These are phyloP conservation scores for Coniosporium tulheliwenetii DNA, from an alignment of 2,329 filamentous ascomycete species.

Conservation along the genomic window DNA sequence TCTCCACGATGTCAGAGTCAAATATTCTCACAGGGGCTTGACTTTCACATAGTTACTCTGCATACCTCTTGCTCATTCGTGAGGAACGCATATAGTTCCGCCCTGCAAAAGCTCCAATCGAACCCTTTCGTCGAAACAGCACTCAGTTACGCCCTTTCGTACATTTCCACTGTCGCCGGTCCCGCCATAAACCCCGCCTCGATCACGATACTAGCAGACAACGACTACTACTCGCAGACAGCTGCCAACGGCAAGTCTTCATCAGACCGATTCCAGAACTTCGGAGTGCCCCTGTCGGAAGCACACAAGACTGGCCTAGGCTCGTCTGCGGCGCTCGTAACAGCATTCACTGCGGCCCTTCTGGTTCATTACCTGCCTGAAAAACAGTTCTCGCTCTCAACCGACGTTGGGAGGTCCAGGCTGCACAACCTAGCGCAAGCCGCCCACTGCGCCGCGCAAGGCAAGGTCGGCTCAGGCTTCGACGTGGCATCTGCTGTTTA, in stretches of 20 bases:
- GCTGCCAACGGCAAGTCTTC: conserved; percentile 9
- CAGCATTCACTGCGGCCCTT: conserved; percentile 63
- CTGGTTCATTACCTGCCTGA: conserved; percentile 57
- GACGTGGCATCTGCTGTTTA: conserved; percentile 89
- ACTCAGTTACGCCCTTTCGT: conserved; percentile 73
- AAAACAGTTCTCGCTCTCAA: conserved; percentile 38
- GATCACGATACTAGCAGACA: conserved; percentile 82
- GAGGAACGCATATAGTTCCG: conserved; percentile 3
- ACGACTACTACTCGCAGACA: conserved; percentile 74
- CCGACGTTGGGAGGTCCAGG: conserved; percentile 37
- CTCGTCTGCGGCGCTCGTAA: conserved; percentile 87
- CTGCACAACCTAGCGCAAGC: conserved; percentile 91
- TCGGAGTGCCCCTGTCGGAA: conserved; percentile 55
- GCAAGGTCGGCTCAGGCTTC: conserved; percentile 91
- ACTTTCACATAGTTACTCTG: too few relatives aligned
- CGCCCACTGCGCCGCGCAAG: conserved; percentile 88
- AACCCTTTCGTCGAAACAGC: conserved; percentile 93
- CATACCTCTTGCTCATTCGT: not conserved
- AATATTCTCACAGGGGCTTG: too few relatives aligned
- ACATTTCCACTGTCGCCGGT: conserved; percentile 41
- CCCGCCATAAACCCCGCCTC: conserved; percentile 49
- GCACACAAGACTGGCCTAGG: conserved; percentile 95
- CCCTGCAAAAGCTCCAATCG: conserved; percentile 28
- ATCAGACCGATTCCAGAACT: conserved; percentile 51
- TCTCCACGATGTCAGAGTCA: too few relatives aligned